Evolutionary conservation across 2,329 filamentous ascomycete species (phyloP), one percentile per base, ranked within the genome.

Genomic region (Neoascochyta sp.): DNA sequence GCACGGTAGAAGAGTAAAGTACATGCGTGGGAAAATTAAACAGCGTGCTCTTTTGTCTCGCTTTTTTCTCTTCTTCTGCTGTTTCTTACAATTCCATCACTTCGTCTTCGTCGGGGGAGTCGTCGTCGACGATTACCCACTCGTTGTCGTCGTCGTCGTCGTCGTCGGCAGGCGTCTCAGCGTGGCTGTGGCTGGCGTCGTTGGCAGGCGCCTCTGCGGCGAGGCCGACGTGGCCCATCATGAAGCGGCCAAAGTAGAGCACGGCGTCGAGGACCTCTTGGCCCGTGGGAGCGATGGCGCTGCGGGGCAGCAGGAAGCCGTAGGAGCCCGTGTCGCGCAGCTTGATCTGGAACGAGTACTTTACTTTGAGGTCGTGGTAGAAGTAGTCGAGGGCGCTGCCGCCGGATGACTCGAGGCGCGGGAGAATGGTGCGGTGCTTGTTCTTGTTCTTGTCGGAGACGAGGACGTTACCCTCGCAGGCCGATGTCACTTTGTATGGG

Each of bases 371-470:
- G 51, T 93, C 83, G 49, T 94, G 86, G 59, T 94, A 95, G 64
- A 98, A 95, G 80, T 86, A 96, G 63, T 96, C 92, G 22, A 96
- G 78, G 2, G 86, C 86, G 27, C 85, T 89, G 3, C 90, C 90
- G 21, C 90, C 89, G 3, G 81, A 79, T 0, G 76, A 76, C 56
- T 92, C 85, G 41, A 89, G 76, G 21, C 78, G 70, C 3, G 70
- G 69, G 13, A 70, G 64, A 5, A 66, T 36, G 2, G 43, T 38
- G 17, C 50, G 36, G 25, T 61, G 58, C 31, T 57, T 49, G 23
- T 54, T 51, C 20, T 58, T 57, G n/a, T n/a, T n/a, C 3, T 54
- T 47, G 39, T 54, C 49, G 19, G 47, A 50, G 7, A 66, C 52
- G 6, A 63, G 59, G 2, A 84, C 74, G 11, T 85, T 83, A 10